A percentile compares a stretch with the other conserved stretches of the same genome.
phyloP scores from a whole-genome alignment of 2,329 filamentous ascomycete genomes.

The Pseudodiploospora longispora region DNA sequence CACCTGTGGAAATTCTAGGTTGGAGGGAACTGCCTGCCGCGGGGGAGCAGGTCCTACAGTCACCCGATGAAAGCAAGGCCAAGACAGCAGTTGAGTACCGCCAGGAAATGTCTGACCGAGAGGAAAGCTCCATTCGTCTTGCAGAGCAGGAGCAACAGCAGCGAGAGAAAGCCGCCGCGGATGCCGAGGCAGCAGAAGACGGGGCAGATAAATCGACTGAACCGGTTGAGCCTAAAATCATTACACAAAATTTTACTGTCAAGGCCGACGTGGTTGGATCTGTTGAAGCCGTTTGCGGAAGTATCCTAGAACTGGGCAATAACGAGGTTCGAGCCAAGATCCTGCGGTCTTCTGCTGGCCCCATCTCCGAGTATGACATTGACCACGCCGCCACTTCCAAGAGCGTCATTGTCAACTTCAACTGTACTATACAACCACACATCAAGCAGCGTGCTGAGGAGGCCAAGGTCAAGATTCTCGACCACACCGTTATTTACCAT shows the following conservation, averaged over 20 bases:
- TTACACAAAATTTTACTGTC: conserved; percentile 70
- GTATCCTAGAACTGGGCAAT: conserved; percentile 71
- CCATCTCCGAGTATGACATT: conserved; percentile 77
- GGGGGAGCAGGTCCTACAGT: conserved; percentile 81
- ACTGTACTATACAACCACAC: conserved; percentile 58
- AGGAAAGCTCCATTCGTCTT: conserved; percentile 71
- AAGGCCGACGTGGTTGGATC: conserved; percentile 93
- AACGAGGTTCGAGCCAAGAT: conserved; percentile 73
- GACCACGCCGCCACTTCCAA: conserved; percentile 74
- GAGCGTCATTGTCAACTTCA: conserved; percentile 80
- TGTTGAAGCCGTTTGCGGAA: conserved; percentile 78
- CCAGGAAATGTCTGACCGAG: conserved; percentile 59
- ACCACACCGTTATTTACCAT: conserved; percentile 82
- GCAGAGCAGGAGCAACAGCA: conserved; percentile 61
- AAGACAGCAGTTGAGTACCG: conserved; percentile 73
- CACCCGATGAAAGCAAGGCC: conserved; percentile 67
- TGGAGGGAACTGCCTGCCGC: conserved; percentile 79
- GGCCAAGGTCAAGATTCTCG: conserved; percentile 66
- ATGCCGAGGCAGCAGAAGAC: conserved; percentile 27
- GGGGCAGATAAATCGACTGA: conserved; percentile 24
- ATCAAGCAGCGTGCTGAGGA: conserved; percentile 63
- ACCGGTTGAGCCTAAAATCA: conserved; percentile 32
- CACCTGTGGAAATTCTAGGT: conserved; percentile 87
- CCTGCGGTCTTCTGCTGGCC: conserved; percentile 68
- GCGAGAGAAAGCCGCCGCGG: conserved; percentile 42